Base-by-base conservation (phyloP, 441 rosid genomes). In the Populus hybrid region DNA sequence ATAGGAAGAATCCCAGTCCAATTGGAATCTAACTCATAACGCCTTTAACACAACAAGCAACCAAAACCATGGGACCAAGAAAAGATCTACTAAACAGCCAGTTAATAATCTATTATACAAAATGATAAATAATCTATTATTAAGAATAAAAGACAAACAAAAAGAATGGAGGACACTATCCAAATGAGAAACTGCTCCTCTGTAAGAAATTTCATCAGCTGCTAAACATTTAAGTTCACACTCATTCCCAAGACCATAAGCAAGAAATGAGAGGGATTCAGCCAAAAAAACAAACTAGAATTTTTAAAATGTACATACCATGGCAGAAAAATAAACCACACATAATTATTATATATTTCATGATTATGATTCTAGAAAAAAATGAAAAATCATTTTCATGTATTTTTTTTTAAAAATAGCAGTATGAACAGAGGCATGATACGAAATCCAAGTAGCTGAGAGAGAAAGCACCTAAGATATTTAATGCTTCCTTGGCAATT, bases 381-480 rank as follows among this genome's bases (percentile, higher is more conserved):
- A 38, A 65, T 2, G 16, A n/a, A 61, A 10, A 71, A 36, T 26
- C 34, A 67, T 40, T 67, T 59, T 38, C 59, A n/a, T 35, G 38
- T 12, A 6, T 26, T 2, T 75, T 66, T 35, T 35, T 2, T 34
- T 35, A 2, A 1, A 12, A 53, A 46, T 36, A 71, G 42, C 8
- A 67, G 46, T 36, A 11, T 6, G 24, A 57, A 8, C 71, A 10
- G 26, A 61, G 69, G 21, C 10, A 32, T 18, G 34, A 24, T 9
- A 16, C 6, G 21, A 8, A 65, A 6, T 63, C 36, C 21, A 73
- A 74, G 6, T 18, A 57, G 26, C 12, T 28, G 74, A 70, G 75
- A 68, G 23, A 67, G 73, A 79, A 73, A 78, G 79, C 75, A 94
- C 98, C 98, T 87, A 77, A 80, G 53, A 78, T 84, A 81, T 78